phyloP scores from a whole-genome alignment of 139 green algal species.

The Desmodesmus armatus region DNA sequence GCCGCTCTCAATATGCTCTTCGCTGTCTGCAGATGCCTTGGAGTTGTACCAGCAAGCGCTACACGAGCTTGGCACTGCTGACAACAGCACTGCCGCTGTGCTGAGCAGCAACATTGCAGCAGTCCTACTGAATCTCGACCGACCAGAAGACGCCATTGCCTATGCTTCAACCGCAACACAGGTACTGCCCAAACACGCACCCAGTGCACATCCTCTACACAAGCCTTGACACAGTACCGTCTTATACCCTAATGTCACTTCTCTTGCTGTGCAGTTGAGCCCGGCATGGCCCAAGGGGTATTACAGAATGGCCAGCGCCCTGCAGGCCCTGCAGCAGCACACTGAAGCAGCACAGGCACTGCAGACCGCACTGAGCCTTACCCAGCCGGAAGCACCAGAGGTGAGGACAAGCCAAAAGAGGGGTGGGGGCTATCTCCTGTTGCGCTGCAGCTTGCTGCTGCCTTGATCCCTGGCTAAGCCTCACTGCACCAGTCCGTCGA shows the following conservation, averaged over 20 bases:
- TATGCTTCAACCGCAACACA: not conserved
- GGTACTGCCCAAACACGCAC: not conserved
- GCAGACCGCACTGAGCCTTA: not conserved
- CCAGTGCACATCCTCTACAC: too few species aligned
- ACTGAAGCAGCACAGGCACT: not conserved
- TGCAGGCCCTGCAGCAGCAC: conserved; percentile 25
- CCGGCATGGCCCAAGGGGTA: conserved; percentile 1
- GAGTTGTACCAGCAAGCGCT: conserved; percentile 12
- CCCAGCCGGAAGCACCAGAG: not conserved
- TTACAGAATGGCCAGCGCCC: not conserved
- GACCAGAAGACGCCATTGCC: conserved; percentile 12
- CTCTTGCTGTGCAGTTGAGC: not conserved
- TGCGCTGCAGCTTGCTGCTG: not conserved
- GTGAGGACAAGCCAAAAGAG: not conserved
- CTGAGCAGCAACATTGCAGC: conserved; percentile 23
- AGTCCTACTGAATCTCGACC: conserved; percentile 18
- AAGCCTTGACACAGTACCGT: too few species aligned
- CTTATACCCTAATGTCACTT: too few species aligned
- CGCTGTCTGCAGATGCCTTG: conserved; percentile 3
- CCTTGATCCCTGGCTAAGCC: too few species aligned
- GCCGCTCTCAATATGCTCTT: not conserved
- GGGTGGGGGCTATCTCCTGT: not conserved
- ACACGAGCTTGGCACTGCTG: not conserved
- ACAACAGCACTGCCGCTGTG: not conserved
- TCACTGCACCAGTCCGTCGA: too few species aligned